Conservation (phyloP, 2,329 filamentous ascomycete species). For the Claviceps maximensis region DNA sequence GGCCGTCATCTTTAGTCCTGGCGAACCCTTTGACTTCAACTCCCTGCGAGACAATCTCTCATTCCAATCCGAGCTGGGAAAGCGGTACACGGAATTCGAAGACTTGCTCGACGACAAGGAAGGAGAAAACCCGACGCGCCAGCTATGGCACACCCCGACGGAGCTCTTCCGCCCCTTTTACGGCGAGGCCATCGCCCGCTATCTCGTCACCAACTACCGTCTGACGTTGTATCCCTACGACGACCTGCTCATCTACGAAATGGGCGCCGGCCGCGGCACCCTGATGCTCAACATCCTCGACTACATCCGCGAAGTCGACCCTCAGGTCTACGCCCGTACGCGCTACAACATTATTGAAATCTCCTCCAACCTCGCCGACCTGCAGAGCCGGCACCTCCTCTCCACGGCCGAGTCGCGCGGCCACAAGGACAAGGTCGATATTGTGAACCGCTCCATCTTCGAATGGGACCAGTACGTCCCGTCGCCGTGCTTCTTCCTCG, state of each 20-base stretch:
- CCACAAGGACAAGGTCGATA: constrained; percentile 77
- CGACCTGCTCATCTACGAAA: constrained; percentile 95
- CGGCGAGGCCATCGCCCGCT: constrained; percentile 91
- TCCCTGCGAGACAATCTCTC: constrained; percentile 68
- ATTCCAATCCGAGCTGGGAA: constrained; percentile 64
- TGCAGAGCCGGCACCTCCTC: constrained; percentile 62
- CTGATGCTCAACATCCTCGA: constrained; percentile 97
- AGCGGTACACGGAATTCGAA: constrained; percentile 82
- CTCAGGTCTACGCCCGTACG: constrained; percentile 85
- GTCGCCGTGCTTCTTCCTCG: constrained; percentile 91
- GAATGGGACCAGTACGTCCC: constrained; percentile 85
- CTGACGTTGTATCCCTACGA: constrained; percentile 89
- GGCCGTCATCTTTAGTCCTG: constrained; percentile 88
- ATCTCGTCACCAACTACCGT: constrained; percentile 92
- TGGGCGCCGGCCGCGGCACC: constrained; percentile 94
- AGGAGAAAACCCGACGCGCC: constrained; percentile 56
- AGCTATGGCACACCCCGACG: constrained; percentile 97
- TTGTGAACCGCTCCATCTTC: constrained; percentile 90
- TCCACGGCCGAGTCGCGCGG: constrained; percentile 55
- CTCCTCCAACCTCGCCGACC: constrained; percentile 60
- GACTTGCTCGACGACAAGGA: constrained; percentile 65
- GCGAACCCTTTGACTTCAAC: constrained; percentile 82
- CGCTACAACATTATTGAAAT: constrained; percentile 96
- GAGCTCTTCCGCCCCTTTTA: constrained; percentile 96
- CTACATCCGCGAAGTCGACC: constrained; percentile 81